Base-by-base conservation (phyloP, 164 flowering plant species). In the Protea cynaroides region DNA sequence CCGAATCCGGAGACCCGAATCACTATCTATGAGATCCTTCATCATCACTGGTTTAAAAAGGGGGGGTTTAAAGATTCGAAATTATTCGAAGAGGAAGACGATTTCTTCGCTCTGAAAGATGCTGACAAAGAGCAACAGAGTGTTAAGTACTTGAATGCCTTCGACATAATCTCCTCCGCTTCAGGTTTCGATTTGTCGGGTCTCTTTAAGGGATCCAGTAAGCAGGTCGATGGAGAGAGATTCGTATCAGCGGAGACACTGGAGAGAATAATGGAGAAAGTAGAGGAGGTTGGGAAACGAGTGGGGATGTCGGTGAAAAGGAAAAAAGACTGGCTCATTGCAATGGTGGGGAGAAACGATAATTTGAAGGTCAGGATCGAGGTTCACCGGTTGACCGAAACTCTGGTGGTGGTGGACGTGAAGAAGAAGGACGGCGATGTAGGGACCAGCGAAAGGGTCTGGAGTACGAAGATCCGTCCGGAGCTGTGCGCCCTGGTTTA, bases 161-260 rank as follows among this genome's bases (percentile, higher is more conserved):
- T 90, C 58, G 86, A 88, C 51, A 65, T 90, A 12, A 88, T 90
- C 18, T 81, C 94, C 4, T 83, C 75, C 58, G 84, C 94, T 0
- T 69, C 83, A 8, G 89, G 92, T 7, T 71, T 77, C 4, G 79
- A 84, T 57, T 46, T 88, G 25, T 80, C 87, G 56, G 79, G 85
- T 17, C 51, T 86, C 68, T 74, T 84, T 25, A 37, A 57, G 0
- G 75, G 74, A n/a, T 53, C 64, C 21, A 76, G 44, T 0, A 12
- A n/a, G 15, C 43, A 64, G 23, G 69, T 8, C 5, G 59, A 46
- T 1, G 68, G 50, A 8, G 66, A 67, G 24, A 70, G 81, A n/a
- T 80, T 85, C 34, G 61, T 79, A 1, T 76, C 84, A 50, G 84
- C 58, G 7, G 84, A 73, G 69, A 0, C 71, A 36, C 77, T 79